Base-by-base conservation (phyloP, 139 green algal genomes). In the Chlorella sp. region DNA sequence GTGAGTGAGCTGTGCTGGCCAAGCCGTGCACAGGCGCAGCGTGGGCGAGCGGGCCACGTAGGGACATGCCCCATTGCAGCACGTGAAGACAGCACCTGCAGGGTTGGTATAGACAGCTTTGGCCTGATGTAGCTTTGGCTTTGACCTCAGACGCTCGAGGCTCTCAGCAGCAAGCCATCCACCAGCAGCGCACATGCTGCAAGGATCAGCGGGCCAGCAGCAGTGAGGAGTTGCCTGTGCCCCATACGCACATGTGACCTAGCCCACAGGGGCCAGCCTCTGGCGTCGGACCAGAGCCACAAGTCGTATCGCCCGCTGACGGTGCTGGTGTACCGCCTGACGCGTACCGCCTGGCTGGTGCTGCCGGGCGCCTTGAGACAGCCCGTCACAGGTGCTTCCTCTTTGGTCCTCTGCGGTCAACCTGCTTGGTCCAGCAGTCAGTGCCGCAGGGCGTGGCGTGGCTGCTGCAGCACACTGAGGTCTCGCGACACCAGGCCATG, bases 221-320 rank as follows among this genome's bases (percentile, higher is more conserved):
- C 14, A 42, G 31, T 23, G 6, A 69, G 4, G n/a, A 33, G 6
- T 34, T 31, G 24, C 10, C 34, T 5, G 22, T 26, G 66, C 34
- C 4, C n/a, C 62, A 69, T 24, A 35, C 31, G 4, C 20, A 23
- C n/a, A 23, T 27, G 14, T 69, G 31, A 27, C 20, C 27, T 66
- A 1, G 31, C 30, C 5, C 49, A n/a, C 83, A 93, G 88, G 90
- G 90, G 89, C 32, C 89, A 94, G 78, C 55, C 82, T 31, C 86
- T 95, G 27, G 42, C 6, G 0, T 87, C 73, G 2, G 35, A 77
- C 2, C 74, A 84, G 35, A 93, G 87, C 76, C 89, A 95, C 81
- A 95, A 95, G 82, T 91, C 83, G 0, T 95, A 91, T 68, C 72
- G 90, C 0, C 90, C 90, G 3, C 51, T 94, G 2, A 92, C 90